Evolutionary conservation across 495 filamentous ascomycete genomes (phyloP).

Genomic region (Lepidopterella palustris): DNA sequence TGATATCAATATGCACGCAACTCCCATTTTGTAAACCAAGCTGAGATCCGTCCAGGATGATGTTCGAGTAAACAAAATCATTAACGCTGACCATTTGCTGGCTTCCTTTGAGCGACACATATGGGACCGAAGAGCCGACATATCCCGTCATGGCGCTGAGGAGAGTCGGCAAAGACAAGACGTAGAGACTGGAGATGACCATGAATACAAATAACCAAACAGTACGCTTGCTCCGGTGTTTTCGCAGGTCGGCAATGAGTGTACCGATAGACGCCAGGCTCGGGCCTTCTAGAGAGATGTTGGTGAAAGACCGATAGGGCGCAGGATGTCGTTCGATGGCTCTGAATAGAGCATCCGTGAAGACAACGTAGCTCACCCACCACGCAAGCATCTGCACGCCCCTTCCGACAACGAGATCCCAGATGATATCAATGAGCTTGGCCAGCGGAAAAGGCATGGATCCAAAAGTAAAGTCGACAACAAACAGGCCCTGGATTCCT

Average conservation of each 20-base stretch:
- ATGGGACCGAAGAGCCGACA: slow-evolving; percentile 6
- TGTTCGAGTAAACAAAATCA: neutral
- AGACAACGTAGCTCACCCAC: slow-evolving; percentile 12
- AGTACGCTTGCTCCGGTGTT: slow-evolving; percentile 3
- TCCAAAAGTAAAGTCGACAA: slow-evolving; percentile 5
- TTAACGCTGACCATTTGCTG: slow-evolving; percentile 7
- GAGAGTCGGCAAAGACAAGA: slow-evolving; percentile 2
- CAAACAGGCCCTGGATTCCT: slow-evolving; percentile 1
- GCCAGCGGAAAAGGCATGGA: slow-evolving; percentile 5
- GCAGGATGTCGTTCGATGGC: slow-evolving; percentile 17
- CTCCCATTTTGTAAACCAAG: neutral
- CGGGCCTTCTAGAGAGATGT: slow-evolving; percentile 3
- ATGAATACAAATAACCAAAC: slow-evolving; percentile 14
- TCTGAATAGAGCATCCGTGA: slow-evolving; percentile 8
- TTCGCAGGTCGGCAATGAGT: slow-evolving; percentile 7
- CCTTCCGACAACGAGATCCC: slow-evolving; percentile 11
- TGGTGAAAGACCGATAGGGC: slow-evolving; percentile 8
- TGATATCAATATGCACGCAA: neutral
- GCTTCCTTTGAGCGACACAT: neutral
- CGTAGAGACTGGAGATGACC: slow-evolving; percentile 6
- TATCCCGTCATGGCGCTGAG: slow-evolving; percentile 19
- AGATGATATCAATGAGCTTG: slow-evolving; percentile 11
- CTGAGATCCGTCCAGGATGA: neutral
- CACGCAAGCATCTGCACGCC: slow-evolving; percentile 11
- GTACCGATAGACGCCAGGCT: slow-evolving; percentile 1